These are phyloP conservation scores for Petunia hybrid DNA, from an alignment of 305 asterid genomes.

Conservation along the genomic window DNA sequence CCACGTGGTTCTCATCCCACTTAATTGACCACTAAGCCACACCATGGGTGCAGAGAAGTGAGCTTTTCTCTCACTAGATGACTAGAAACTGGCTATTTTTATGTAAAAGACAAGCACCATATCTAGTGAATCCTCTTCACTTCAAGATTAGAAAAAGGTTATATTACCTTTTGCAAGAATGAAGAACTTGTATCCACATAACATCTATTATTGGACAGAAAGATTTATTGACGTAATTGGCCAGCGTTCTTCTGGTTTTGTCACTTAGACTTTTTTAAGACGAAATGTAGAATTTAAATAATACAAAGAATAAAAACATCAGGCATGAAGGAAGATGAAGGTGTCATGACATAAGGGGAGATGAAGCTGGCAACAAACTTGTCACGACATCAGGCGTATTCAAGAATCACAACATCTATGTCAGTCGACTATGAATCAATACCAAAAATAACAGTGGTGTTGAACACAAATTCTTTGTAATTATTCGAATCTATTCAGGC, in stretches of 20 bases:
- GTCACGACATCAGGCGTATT: not conserved
- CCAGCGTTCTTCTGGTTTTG: constrained; percentile 11
- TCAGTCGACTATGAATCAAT: not conserved
- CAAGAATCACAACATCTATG: constrained; percentile 8
- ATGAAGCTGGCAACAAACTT: not conserved
- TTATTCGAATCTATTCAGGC: not conserved
- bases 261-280: not conserved
- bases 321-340: not conserved
- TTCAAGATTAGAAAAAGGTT: not conserved
- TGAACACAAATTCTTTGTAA: constrained; percentile 9
- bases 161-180: not conserved
- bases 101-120: not conserved
- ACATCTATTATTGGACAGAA: not conserved
- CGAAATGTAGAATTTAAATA: not conserved
- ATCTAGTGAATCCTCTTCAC: not conserved
- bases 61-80: constrained; percentile 1
- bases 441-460: constrained; percentile 13
- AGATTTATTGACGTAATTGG: not conserved
- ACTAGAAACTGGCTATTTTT: not conserved
- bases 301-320: not conserved
- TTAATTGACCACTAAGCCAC: too few species aligned
- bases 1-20: too few species aligned
- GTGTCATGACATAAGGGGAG: not conserved
- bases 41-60: not conserved
- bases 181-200: not conserved